Evolutionary conservation across 208 protist genomes (phyloP), one percentile per base, ranked within the genome.

Genomic region (Crithidia bombi): DNA sequence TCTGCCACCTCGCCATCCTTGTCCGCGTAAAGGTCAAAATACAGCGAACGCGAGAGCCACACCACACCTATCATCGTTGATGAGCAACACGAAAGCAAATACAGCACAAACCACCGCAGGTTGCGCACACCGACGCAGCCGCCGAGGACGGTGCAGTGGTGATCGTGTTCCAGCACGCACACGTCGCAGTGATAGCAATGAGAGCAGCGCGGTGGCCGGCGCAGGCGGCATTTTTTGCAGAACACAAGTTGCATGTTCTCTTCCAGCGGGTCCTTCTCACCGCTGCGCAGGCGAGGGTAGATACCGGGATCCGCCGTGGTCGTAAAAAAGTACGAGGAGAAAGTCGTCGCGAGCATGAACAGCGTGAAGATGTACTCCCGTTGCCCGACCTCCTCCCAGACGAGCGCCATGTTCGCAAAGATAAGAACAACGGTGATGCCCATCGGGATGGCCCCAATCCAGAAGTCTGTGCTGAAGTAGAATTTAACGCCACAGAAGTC

Each of bases 61-160:
- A 87, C 73, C 49, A 76, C 62, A 0, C 70, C 70, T 39, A 76
- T 76, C 70, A 76, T 70, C 14, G 70, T 76, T 25, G 70, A 76
- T 2, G 63, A 55, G 54, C 28, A 61, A 49, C 44, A 61, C 21
- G 63, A 61, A 26, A 76, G 38, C 11, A 76, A 79, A 54, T 92
- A 97, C 5, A 92, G 38, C 17, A 66, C 66, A 55, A 97, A 97
- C 86, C 85, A 97, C 26, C 93, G 93, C 33, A 95, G 67, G 46
- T 79, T 95, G 23, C 93, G 83, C 67, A 82, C 57, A 5, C 91
- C 93, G 11, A 97, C 84, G 68, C 91, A 96, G 30, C 82, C 85
- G 28, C 91, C 93, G n/a, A 96, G 28, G n/a, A 96, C 68, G 33
- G 73, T 81, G 65, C 93, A 97, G 70, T 97, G 93, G 51, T 97